Evolutionary conservation across 345 rosid genomes (phyloP).

Genomic region (Gossypium ekmanianum): DNA sequence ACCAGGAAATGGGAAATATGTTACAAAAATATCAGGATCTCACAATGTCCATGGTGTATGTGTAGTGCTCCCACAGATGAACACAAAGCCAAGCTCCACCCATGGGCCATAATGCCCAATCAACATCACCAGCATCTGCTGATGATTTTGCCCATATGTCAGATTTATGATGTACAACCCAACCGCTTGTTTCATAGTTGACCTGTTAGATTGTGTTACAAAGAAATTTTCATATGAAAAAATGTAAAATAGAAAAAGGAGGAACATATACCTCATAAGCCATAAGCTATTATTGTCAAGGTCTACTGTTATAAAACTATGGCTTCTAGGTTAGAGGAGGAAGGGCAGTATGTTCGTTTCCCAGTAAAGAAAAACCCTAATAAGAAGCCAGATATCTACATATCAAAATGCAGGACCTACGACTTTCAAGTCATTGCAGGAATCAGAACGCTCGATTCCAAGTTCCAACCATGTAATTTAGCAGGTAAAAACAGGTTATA

Average conservation of each 20-base stretch:
- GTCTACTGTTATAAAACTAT: not conserved
- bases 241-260: not conserved
- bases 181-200: constrained; percentile 78
- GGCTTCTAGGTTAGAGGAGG: not conserved
- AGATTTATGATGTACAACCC: constrained; percentile 86
- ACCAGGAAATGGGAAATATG: not conserved
- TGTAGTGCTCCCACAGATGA: constrained; percentile 92
- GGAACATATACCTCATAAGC: not conserved
- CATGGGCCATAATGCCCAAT: constrained; percentile 96
- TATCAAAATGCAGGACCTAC: not conserved
- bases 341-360: not conserved
- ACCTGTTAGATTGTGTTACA: constrained; percentile 41
- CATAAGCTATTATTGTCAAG: not conserved
- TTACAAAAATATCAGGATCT: constrained; percentile 19
- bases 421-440: not conserved
- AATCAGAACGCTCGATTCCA: not conserved
- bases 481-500: not conserved
- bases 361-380: not conserved
- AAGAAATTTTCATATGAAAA: not conserved
- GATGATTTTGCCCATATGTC: constrained; percentile 97
- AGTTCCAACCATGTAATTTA: too few species aligned
- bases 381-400: not conserved
- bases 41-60: constrained; percentile 77
- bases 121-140: constrained; percentile 61
- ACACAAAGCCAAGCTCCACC: constrained; percentile 99